Evolutionary conservation across 2,329 filamentous ascomycete species (phyloP).

Genomic region (Amphichorda felina): DNA sequence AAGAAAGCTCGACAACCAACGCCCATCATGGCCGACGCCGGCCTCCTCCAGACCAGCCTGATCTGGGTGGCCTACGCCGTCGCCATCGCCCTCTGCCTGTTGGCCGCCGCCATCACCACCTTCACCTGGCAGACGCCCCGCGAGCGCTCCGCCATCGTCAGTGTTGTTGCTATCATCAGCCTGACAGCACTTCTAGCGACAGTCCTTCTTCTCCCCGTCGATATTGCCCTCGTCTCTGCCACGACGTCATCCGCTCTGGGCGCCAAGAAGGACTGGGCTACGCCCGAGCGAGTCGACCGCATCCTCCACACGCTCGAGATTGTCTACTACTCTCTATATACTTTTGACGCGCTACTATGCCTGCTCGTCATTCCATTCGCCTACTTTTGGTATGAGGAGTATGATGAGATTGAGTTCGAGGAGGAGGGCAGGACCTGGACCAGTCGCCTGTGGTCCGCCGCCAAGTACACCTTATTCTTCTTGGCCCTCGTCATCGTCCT

Average conservation of each 20-base stretch:
- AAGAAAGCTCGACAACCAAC: background rate
- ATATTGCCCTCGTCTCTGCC: constrained; percentile 87
- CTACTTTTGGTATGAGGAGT: constrained; percentile 98
- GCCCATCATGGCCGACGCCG: constrained; percentile 28
- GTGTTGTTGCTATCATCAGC: constrained; percentile 74
- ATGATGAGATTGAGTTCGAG: constrained; percentile 80
- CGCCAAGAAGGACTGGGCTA: constrained; percentile 90
- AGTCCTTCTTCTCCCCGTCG: constrained; percentile 82
- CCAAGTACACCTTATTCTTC: constrained; percentile 86
- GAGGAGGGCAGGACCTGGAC: constrained; percentile 64
- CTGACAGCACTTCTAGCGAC: constrained; percentile 83
- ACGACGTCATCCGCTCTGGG: constrained; percentile 68
- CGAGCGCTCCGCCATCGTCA: constrained; percentile 75
- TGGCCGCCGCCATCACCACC: constrained; percentile 73
- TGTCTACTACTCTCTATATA: constrained; percentile 89
- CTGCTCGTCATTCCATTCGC: constrained; percentile 85
- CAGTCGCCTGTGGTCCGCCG: constrained; percentile 66
- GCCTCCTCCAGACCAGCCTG: constrained; percentile 71
- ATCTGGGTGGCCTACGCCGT: constrained; percentile 94
- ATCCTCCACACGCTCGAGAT: constrained; percentile 74
- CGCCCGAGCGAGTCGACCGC: constrained; percentile 62
- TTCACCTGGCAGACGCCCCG: constrained; percentile 84
- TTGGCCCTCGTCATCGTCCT: constrained; percentile 67
- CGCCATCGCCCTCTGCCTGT: constrained; percentile 63
- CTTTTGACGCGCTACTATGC: constrained; percentile 80